Conservation (phyloP, 306 rosid species). For the Cicer judaicum region DNA sequence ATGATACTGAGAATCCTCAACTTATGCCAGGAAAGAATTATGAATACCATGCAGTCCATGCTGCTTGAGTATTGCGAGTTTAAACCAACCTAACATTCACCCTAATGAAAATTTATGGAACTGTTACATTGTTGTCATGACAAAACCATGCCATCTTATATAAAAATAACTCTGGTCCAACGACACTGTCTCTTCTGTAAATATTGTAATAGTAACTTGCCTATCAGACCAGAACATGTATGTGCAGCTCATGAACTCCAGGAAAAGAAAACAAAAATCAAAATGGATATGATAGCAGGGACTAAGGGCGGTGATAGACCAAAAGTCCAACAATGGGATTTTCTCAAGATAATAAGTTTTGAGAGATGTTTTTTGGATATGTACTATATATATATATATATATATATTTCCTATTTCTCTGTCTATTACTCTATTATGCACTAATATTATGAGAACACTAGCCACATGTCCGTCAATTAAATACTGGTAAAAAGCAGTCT, state of each 20-base stretch:
- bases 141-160: not conserved
- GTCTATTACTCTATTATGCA: not conserved
- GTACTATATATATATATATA: not conserved
- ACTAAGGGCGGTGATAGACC: not conserved
- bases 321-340: conserved; percentile 5
- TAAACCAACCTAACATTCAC: not conserved
- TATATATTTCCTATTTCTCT: conserved; percentile 1
- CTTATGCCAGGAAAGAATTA: not conserved
- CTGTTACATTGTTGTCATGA: not conserved
- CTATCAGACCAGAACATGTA: not conserved
- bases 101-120: not conserved
- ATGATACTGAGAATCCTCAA: not conserved
- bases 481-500: not conserved
- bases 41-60: not conserved
- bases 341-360: not conserved
- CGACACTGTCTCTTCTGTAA: not conserved
- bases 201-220: not conserved
- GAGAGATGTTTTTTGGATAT: not conserved
- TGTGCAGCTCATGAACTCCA: conserved; percentile 1
- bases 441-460: conserved; percentile 14
- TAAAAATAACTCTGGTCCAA: not conserved
- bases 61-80: not conserved
- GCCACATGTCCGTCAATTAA: not conserved
- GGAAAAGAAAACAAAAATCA: conserved; percentile 21
- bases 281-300: conserved; percentile 12